Percentiles rank a stretch among this genome's conserved stretches.
These are phyloP conservation scores for Penicillium sp. DNA, from an alignment of 2,329 filamentous ascomycete genomes.

Conservation along the genomic window DNA sequence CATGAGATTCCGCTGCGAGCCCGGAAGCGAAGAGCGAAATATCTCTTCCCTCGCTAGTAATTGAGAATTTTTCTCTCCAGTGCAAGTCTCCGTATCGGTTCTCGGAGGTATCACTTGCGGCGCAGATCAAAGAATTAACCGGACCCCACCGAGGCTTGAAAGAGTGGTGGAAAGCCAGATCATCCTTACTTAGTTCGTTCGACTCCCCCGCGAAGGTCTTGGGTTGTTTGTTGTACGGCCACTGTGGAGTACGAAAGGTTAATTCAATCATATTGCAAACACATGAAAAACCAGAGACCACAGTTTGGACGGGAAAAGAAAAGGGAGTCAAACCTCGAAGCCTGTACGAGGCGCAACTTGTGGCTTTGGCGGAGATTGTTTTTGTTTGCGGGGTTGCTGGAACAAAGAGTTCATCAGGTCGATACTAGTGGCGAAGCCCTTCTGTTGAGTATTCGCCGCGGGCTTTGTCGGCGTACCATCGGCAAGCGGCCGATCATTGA, in stretches of 20 bases:
- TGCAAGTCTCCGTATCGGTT: slow-evolving; percentile 40
- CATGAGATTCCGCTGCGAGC: slow-evolving; percentile 29
- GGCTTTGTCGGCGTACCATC: slow-evolving; percentile 40
- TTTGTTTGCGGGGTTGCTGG: slow-evolving; percentile 64
- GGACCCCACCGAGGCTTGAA: slow-evolving; percentile 81
- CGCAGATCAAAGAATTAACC: slow-evolving; percentile 73
- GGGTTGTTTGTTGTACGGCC: slow-evolving; percentile 80
- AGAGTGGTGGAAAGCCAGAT: slow-evolving; percentile 72
- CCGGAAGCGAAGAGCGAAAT: slow-evolving; percentile 35
- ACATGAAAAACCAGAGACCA: not conserved
- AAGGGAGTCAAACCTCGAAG: slow-evolving; percentile 83
- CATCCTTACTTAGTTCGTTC: slow-evolving; percentile 64
- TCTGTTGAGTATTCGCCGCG: slow-evolving; percentile 42
- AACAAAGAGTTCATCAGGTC: slow-evolving; percentile 96
- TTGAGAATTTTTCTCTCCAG: slow-evolving; percentile 58
- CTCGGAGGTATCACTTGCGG: slow-evolving; percentile 47
- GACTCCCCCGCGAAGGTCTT: slow-evolving; percentile 70
- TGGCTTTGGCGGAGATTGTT: slow-evolving; percentile 55
- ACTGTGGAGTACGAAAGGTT: slow-evolving; percentile 60
- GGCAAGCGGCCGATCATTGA: slow-evolving; percentile 52
- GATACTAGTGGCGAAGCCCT: slow-evolving; percentile 83
- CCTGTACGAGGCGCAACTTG: slow-evolving; percentile 65
- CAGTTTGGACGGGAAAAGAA: slow-evolving; percentile 29
- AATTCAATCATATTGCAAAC: slow-evolving; percentile 27
- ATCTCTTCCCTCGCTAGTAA: slow-evolving; percentile 41